Evolutionary conservation across 768 basidiomycete species (phyloP), one percentile per base, ranked within the genome.

Genomic region (Boletus subcaerulescens): DNA sequence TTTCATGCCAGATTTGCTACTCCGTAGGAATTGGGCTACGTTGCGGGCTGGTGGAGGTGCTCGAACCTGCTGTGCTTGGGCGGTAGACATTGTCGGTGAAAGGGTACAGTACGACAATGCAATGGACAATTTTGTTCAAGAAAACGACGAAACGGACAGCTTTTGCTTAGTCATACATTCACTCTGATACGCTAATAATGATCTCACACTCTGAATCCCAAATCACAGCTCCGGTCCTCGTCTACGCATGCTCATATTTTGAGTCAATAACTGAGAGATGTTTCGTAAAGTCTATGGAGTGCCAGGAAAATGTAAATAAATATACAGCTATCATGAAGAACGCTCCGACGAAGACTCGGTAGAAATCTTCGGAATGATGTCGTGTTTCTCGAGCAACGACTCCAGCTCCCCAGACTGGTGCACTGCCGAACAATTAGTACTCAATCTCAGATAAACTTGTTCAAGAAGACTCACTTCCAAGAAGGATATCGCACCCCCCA

Each of bases 401-500:
- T 96, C 93, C 9, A 99, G 79, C 73, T 98, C 94, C 51, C 96
- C 96, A 8, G 85, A 89, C 75, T 96, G 93, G 70, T 98, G 96
- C 96, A 99, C 93, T 95, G 60, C 2, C 29, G 5, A 40, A n/a
- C 20, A 14, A 26, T 60, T 0, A 65, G 47, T n/a, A 14, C 20
- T 12, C 40, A 17, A 4, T n/a, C 24, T 24, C 24, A 1, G 5
- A 5, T 29, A 9, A 48, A 31, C 6, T 24, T 22, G 9, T 29
- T 38, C 14, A 8, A 32, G 41, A 39, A 18, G 22, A 84, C 93
- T 74, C 65, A 94, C 93, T 97, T 60, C 84, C 82, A 26, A 98
- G 71, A 20, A 98, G 74, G 62, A 99, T 98, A 74, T 99, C 96
- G 70, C 95, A 97, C 50, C 96, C 97, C 32, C 96, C 96, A 40